phyloP scores from a whole-genome alignment of 2,329 filamentous ascomycete species.

The Paraphaeosphaeria minitans region DNA sequence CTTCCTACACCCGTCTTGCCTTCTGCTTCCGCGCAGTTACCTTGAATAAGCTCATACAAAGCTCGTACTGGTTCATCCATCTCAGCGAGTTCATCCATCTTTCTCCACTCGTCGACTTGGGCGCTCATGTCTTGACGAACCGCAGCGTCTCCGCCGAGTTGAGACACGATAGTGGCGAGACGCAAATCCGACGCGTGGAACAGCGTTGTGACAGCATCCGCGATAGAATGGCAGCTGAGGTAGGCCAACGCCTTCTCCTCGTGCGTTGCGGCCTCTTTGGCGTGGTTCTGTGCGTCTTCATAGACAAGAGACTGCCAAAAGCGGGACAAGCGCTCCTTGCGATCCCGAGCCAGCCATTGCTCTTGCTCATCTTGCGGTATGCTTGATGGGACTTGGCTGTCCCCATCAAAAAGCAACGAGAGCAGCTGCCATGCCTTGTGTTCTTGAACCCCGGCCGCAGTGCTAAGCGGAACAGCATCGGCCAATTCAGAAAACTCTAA shows the following conservation, averaged over 20 bases:
- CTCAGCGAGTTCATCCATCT: conserved; percentile 82
- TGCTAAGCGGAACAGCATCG: conserved; percentile 46
- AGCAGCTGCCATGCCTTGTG: conserved; percentile 83
- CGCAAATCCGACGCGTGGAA: conserved; percentile 78
- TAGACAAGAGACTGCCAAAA: conserved; percentile 63
- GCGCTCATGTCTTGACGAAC: conserved; percentile 75
- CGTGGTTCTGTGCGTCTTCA: conserved; percentile 48
- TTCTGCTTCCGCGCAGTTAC: conserved; percentile 82
- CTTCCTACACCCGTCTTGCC: conserved; percentile 73
- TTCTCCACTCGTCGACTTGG: conserved; percentile 84
- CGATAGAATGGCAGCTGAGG: conserved; percentile 77
- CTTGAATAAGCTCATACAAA: conserved; percentile 86
- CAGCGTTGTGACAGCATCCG: conserved; percentile 81
- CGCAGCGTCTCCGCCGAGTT: conserved; percentile 75
- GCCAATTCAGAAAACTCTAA: conserved; percentile 59
- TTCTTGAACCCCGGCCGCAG: conserved; percentile 61
- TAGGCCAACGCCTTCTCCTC: conserved; percentile 86
- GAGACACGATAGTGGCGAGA: conserved; percentile 80
- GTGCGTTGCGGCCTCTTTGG: conserved; percentile 64
- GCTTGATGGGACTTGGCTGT: conserved; percentile 39
- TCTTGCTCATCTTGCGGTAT: conserved; percentile 51
- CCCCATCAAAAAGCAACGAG: conserved; percentile 81
- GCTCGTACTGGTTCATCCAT: conserved; percentile 83
- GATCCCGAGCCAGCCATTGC: conserved; percentile 46
- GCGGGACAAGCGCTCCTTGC: conserved; percentile 67